A percentile compares a stretch with the other conserved stretches of the same genome.
phyloP scores from a whole-genome alignment of 164 flowering plant species.

The Magnolia changhungtana region DNA sequence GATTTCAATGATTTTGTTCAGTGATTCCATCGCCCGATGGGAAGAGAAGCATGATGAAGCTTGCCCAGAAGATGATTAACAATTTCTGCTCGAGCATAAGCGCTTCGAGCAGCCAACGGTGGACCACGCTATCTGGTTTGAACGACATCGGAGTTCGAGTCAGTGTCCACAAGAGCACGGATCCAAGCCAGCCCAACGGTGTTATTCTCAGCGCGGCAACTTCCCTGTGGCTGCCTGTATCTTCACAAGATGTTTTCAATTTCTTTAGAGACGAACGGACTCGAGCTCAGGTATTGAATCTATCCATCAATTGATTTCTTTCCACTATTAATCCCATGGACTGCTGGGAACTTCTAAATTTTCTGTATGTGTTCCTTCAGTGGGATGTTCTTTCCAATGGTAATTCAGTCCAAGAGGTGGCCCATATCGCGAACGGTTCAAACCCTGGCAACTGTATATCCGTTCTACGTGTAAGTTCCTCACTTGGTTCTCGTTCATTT shows the following conservation, averaged over 20 bases:
- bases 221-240: conserved; percentile 67
- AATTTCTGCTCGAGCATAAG: conserved; percentile 68
- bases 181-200: conserved; percentile 71
- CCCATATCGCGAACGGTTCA: conserved; percentile 60
- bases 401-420: conserved; percentile 55
- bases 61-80: conserved; percentile 64
- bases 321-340: neutral
- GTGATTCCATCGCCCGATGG: conserved; percentile 38
- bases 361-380: conserved; percentile 15
- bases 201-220: conserved; percentile 65
- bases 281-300: conserved; percentile 25
- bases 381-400: conserved; percentile 81
- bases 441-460: conserved; percentile 51
- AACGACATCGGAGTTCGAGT: conserved; percentile 48
- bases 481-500: neutral
- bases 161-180: conserved; percentile 44
- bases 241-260: conserved; percentile 49
- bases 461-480: conserved; percentile 25
- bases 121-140: conserved; percentile 48
- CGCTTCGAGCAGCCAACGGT: conserved; percentile 42
- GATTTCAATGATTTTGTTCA: conserved; percentile 9
- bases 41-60: conserved; percentile 53
- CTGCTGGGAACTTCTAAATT: neutral
- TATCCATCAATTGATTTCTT: neutral
- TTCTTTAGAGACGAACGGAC: conserved; percentile 47